These are phyloP conservation scores for Eimeria brunetti DNA, from an alignment of 169 alveolate species.

Conservation along the genomic window DNA sequence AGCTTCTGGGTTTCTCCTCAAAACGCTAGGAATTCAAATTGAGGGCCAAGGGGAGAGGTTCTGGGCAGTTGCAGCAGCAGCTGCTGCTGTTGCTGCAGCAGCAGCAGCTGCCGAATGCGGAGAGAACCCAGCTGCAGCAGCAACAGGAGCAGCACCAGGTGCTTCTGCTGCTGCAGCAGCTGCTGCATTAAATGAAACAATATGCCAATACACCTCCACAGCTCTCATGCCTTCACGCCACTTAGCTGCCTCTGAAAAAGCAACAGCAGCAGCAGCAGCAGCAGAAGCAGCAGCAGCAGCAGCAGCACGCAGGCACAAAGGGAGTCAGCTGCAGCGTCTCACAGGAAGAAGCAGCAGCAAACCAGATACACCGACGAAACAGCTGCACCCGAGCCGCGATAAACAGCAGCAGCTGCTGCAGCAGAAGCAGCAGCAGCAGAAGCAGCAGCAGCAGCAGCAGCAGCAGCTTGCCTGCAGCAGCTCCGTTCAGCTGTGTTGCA, in stretches of 20 bases:
- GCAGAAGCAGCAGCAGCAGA: background rate
- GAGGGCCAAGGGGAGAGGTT: slow-evolving; percentile 3
- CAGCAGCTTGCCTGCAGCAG: slow-evolving; percentile 7
- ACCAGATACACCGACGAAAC: no score
- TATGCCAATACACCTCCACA: background rate
- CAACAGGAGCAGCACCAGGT: no score
- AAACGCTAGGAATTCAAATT: no score
- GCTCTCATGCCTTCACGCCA: background rate
- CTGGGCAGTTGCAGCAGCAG: slow-evolving; percentile 39
- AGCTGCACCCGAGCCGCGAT: no score
- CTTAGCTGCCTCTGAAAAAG: background rate
- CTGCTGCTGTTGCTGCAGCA: slow-evolving; percentile 3
- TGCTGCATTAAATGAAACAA: background rate
- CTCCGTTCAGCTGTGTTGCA: background rate
- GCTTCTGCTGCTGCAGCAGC: background rate
- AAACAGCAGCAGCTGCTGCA: no score
- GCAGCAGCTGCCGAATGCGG: background rate
- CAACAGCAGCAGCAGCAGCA: slow-evolving; percentile 9
- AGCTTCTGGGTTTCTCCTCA: no score
- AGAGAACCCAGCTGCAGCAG: background rate
- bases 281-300: slow-evolving; percentile 37
- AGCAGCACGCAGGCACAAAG: background rate
- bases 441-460: slow-evolving; percentile 18
- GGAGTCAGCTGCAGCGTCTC: background rate
- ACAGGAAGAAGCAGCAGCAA: background rate